Percentiles rank a stretch among this genome's conserved stretches.
Conservation (phyloP, 1,284 basidiomycete genomes). For the Trametes hirsuta region DNA sequence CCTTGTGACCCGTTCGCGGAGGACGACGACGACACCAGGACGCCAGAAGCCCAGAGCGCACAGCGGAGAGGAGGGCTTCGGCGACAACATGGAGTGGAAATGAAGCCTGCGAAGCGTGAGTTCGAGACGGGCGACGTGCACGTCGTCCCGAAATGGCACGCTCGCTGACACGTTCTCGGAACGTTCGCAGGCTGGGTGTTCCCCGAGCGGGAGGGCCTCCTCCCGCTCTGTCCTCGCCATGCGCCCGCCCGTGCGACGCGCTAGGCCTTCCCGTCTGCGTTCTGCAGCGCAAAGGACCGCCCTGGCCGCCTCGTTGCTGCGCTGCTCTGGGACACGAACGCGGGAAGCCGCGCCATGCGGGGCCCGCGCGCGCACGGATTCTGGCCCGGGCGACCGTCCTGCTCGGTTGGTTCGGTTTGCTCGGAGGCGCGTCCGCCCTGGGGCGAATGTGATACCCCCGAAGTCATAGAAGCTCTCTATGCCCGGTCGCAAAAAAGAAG, state of each 20-base stretch:
- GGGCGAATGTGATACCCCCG: conserved; percentile 11
- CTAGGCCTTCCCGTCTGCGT: background rate
- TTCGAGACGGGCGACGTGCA: conserved; percentile 9
- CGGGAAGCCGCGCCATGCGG: conserved; percentile 1
- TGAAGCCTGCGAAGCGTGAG: conserved; percentile 5
- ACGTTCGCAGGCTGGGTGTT: background rate
- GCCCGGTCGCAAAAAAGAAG: conserved; percentile 19
- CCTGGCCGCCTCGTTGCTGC: conserved; percentile 1
- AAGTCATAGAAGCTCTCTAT: conserved; percentile 4
- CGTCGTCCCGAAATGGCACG: conserved; percentile 5
- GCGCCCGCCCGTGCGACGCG: background rate
- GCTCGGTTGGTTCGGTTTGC: conserved; percentile 1
- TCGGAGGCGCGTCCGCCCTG: conserved; percentile 2
- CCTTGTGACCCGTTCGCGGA: background rate
- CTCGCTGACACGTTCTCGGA: conserved; percentile 3
- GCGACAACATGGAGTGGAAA: conserved; percentile 4
- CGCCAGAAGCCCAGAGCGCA: conserved; percentile 9
- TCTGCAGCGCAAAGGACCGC: background rate
- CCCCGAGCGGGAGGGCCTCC: background rate
- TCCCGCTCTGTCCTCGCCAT: conserved; percentile 2
- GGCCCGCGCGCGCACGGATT: conserved; percentile 1
- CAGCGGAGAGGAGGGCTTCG: conserved; percentile 11
- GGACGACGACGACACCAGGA: conserved; percentile 1
- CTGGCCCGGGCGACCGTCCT: background rate
- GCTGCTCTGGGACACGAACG: conserved; percentile 1